Conservation (phyloP, 192 early-diverging fungal genomes). For the Umbelopsis isabellina region DNA sequence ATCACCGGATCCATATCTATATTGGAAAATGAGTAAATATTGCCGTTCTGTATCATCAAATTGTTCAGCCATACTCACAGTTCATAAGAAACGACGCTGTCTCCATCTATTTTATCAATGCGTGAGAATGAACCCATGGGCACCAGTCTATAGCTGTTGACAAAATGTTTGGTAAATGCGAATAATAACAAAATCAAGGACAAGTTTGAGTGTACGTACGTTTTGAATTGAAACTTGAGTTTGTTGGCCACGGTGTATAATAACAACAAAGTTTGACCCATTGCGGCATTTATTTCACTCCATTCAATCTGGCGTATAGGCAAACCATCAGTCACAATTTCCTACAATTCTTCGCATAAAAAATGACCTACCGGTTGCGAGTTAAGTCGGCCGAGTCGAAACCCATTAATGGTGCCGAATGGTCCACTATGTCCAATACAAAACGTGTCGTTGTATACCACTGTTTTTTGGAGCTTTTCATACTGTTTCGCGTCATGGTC, state of each 20-base stretch:
- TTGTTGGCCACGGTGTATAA: constrained; percentile 87
- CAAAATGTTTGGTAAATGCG: no score
- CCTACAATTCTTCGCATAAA: no score
- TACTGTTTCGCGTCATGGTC: constrained; percentile 78
- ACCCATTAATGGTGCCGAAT: constrained; percentile 94
- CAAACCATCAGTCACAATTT: background rate
- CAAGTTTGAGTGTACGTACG: constrained; percentile 40
- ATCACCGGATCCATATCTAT: constrained; percentile 83
- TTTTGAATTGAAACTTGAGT: constrained; percentile 81
- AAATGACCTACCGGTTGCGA: constrained; percentile 58
- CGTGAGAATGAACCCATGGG: constrained; percentile 92
- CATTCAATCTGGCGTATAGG: constrained; percentile 74
- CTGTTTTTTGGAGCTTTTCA: constrained; percentile 86
- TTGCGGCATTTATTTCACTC: constrained; percentile 95
- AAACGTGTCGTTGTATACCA: constrained; percentile 95
- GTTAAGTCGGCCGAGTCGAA: constrained; percentile 82
- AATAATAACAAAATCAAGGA: background rate
- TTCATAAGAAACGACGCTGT: constrained; percentile 70
- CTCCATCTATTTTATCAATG: constrained; percentile 83
- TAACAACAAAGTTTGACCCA: constrained; percentile 88
- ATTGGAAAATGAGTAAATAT: background rate
- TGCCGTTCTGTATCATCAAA: background rate
- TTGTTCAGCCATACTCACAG: constrained; percentile 58
- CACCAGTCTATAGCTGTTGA: constrained; percentile 72
- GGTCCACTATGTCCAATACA: constrained; percentile 83